These are phyloP conservation scores for Vachellia collinsii DNA, from an alignment of 306 rosid genomes.

Conservation along the genomic window DNA sequence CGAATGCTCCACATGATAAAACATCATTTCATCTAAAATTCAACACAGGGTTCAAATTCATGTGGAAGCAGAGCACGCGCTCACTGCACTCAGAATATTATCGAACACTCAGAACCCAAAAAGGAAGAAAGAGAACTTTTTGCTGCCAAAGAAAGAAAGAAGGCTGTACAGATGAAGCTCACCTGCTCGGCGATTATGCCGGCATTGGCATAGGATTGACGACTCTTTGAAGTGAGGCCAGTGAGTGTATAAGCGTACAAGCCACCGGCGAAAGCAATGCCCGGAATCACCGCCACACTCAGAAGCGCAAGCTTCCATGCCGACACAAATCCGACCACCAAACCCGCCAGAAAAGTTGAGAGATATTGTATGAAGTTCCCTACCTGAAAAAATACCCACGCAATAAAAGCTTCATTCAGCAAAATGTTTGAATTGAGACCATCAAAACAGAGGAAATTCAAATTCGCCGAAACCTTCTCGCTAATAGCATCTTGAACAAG, in stretches of 20 bases:
- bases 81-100: conserved; percentile 30
- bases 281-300: conserved; percentile 97
- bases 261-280: conserved; percentile 98
- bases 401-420: not conserved
- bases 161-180: conserved; percentile 25
- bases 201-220: conserved; percentile 94
- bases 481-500: conserved; percentile 98
- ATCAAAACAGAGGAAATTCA: not conserved
- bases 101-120: not conserved
- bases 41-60: conserved; percentile 38
- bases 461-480: conserved; percentile 71
- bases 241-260: conserved; percentile 97
- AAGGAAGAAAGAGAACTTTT: conserved; percentile 28
- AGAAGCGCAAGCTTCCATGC: conserved; percentile 97
- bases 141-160: not conserved
- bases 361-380: conserved; percentile 98
- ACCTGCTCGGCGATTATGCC: conserved; percentile 98
- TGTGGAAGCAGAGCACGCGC: conserved; percentile 39
- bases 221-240: conserved; percentile 94
- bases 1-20: conserved; percentile 43
- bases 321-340: conserved; percentile 97
- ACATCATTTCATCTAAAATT: conserved; percentile 44
- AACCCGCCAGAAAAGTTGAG: conserved; percentile 94
- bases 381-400: conserved; percentile 55
- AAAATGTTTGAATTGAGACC: not conserved